phyloP scores from a whole-genome alignment of 768 basidiomycete species.

The Leccinum uliginosum region DNA sequence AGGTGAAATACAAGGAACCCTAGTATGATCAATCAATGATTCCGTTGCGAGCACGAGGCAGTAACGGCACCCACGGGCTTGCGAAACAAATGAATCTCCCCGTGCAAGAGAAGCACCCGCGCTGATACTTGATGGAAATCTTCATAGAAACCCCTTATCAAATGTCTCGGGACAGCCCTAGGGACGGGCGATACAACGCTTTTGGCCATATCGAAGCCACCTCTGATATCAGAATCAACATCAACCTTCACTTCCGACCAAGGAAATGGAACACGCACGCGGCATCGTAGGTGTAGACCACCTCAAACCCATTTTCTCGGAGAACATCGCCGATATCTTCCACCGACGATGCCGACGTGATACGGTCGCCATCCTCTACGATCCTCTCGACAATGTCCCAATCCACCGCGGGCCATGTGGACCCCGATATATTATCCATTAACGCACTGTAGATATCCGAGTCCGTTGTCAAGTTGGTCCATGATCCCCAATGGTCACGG shows the following conservation, averaged over 20 bases:
- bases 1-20: slow-evolving; percentile 34
- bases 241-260: background rate
- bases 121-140: slow-evolving; percentile 32
- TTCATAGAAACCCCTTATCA: slow-evolving; percentile 36
- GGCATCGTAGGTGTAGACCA: slow-evolving; percentile 38
- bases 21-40: slow-evolving; percentile 7
- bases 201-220: slow-evolving; percentile 36
- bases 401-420: slow-evolving; percentile 14
- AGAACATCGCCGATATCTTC: slow-evolving; percentile 31
- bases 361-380: slow-evolving; percentile 18
- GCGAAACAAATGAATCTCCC: slow-evolving; percentile 34
- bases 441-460: slow-evolving; percentile 20
- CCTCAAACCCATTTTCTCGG: slow-evolving; percentile 36
- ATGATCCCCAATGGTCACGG: slow-evolving; percentile 17
- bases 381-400: slow-evolving; percentile 24
- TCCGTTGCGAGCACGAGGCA: background rate
- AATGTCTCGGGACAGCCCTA: slow-evolving; percentile 31
- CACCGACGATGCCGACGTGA: slow-evolving; percentile 21
- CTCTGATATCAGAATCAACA: slow-evolving; percentile 19
- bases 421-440: slow-evolving; percentile 5
- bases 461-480: slow-evolving; percentile 10
- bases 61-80: slow-evolving; percentile 32
- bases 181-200: slow-evolving; percentile 33
- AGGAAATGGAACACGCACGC: slow-evolving; percentile 30
- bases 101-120: slow-evolving; percentile 37